Evolutionary conservation across 176 grass and related monocot species (phyloP), one percentile per base, ranked within the genome.

Genomic region (Aegilops umbellulata): DNA sequence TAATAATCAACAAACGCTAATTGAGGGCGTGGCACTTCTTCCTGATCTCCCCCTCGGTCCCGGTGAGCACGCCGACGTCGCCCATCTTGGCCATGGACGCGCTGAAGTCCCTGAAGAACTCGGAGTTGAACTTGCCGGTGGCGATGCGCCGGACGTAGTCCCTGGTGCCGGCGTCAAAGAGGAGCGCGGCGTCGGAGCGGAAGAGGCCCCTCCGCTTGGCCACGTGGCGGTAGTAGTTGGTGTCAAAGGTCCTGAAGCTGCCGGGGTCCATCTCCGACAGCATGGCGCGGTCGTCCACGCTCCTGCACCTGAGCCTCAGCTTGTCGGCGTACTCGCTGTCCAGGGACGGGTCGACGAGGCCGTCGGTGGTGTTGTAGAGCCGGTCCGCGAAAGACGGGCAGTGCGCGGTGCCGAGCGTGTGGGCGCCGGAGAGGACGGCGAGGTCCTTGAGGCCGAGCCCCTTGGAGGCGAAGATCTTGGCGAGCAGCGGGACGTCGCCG

Each of bases 121-220:
- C 12, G 38, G 1, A 38, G 11, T 73, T 38, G 12, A 73, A 46
- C 12, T 16, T 73, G 7, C 70, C 38, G 38, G 70, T 73, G 10
- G 70, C 70, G 70, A 73, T 39, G 70, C 38, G 70, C 3, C 4
- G 70, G 70, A 73, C 70, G 38, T 73, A 73, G 70, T 26, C 70
- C 70, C n/a, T 73, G 70, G 70, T 73, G 38, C 0, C 4, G n/a
- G 14, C 38, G 13, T 73, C 70, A n/a, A 24, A 7, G n/a, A 73
- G 70, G 12, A 73, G 70, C 38, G 70, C 38, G 70, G 70, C 70
- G 70, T 73, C 70, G n/a, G 70, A 73, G 38, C 70, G 70, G 70
- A 73, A 73, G 38, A 73, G 70, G 70, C 70, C 38, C 70, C 70
- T 73, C n/a, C 70, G 70, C 70, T 73, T 73, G 38, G 70, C 70